Conservation (phyloP, 148 eudicot species). For the Nepenthes mirabilis region DNA sequence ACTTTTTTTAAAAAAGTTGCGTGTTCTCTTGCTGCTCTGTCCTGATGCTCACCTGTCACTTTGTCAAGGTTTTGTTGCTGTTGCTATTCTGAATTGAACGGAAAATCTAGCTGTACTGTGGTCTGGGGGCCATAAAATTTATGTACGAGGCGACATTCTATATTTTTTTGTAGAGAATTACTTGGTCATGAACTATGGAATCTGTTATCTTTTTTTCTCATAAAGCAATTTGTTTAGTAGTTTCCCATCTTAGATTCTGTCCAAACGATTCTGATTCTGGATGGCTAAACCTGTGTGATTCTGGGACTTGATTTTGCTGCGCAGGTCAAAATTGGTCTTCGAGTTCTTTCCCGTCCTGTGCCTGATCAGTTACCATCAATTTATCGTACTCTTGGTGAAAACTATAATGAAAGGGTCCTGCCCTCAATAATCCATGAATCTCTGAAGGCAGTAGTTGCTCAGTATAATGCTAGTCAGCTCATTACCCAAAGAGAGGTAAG, state of each 20-base stretch:
- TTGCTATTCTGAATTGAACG: too few species aligned
- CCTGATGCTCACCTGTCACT: too few species aligned
- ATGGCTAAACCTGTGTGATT: background rate
- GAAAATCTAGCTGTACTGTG: too few species aligned
- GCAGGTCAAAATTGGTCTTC: conserved; percentile 89
- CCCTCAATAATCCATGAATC: conserved; percentile 94
- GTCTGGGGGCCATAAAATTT: too few species aligned
- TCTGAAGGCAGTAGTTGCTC: conserved; percentile 93
- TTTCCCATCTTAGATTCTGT: background rate
- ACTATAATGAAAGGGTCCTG: conserved; percentile 82
- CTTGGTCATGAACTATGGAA: too few species aligned
- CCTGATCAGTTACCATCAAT: conserved; percentile 62
- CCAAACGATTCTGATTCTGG: background rate
- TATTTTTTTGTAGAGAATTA: too few species aligned
- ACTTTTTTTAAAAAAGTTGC: too few species aligned
- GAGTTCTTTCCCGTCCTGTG: conserved; percentile 87
- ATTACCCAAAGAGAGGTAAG: conserved; percentile 93
- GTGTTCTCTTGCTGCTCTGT: too few species aligned
- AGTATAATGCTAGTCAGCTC: conserved; percentile 93
- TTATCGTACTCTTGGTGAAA: conserved; percentile 86
- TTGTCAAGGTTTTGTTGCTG: too few species aligned
- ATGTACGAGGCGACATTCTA: too few species aligned
- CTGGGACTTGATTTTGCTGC: conserved; percentile 1
- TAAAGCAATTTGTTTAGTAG: too few species aligned
- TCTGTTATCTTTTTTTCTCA: too few species aligned